A percentile compares a stretch with the other conserved stretches of the same genome.
Conservation (phyloP, 129 eudicot genomes). For the Glebionis coronaria region DNA sequence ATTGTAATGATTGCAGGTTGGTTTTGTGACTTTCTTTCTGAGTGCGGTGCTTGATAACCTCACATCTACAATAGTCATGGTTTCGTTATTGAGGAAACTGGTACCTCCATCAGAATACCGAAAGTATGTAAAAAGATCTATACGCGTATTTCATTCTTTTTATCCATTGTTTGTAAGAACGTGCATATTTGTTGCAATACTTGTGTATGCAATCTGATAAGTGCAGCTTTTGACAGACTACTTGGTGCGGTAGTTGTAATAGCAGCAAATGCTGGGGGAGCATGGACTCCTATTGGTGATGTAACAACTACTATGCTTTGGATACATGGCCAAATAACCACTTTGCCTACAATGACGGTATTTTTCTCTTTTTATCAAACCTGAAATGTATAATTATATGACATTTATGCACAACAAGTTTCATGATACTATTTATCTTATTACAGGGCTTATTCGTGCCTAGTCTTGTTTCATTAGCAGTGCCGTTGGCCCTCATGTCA, state of each 20-base stretch:
- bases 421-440: conserved; percentile 11
- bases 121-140: conserved; percentile 40
- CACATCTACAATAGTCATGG: conserved; percentile 98
- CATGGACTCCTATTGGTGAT: conserved; percentile 99
- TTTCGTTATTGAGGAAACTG: conserved; percentile 85
- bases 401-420: background rate
- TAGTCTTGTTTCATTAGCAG: conserved; percentile 75
- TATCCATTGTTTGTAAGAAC: background rate
- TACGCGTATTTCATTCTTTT: background rate
- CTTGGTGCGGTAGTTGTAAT: conserved; percentile 95
- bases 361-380: conserved; percentile 15
- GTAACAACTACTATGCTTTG: conserved; percentile 99
- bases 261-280: conserved; percentile 99
- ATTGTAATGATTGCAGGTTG: conserved; percentile 60
- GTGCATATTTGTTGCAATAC: background rate
- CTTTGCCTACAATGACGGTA: conserved; percentile 90
- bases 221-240: conserved; percentile 45
- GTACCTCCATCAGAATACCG: conserved; percentile 95
- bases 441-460: conserved; percentile 71
- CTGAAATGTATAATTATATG: background rate
- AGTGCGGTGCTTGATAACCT: conserved; percentile 94
- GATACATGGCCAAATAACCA: conserved; percentile 98
- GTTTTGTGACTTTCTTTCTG: conserved; percentile 90
- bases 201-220: conserved; percentile 4
- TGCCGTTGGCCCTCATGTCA: conserved; percentile 92